A percentile compares a stretch with the other conserved stretches of the same genome.
Evolutionary conservation across 352 stramenopile genomes (phyloP).

Genomic region (Pythium monospermum): DNA sequence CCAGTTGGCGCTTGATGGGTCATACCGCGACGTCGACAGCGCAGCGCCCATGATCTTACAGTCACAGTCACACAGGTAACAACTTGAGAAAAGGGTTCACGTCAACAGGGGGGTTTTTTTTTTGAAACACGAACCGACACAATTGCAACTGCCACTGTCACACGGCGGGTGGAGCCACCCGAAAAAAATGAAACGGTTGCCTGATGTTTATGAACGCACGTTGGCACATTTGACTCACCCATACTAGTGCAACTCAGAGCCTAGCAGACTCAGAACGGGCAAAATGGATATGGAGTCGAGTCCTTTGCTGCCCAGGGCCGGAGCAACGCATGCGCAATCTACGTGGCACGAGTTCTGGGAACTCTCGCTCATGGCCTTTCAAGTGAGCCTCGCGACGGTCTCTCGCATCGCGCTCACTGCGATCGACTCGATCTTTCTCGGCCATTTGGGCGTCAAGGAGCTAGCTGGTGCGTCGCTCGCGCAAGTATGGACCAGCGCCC

Average conservation of each 20-base stretch:
- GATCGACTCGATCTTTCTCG: conserved; percentile 75
- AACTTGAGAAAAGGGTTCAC: too few relatives aligned
- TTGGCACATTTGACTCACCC: too few relatives aligned
- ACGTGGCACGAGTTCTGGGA: conserved; percentile 51
- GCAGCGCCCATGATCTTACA: not conserved
- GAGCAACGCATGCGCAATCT: conserved; percentile 9
- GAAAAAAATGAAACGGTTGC: not conserved
- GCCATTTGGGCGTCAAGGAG: conserved; percentile 67
- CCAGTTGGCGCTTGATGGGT: not conserved
- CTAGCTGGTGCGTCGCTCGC: conserved; percentile 66
- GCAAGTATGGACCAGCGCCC: conserved; percentile 61
- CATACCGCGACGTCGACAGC: not conserved
- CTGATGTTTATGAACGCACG: too few relatives aligned
- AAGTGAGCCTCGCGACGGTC: conserved; percentile 62
- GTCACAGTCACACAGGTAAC: too few relatives aligned
- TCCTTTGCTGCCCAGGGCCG: conserved; percentile 34
- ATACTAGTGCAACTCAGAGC: too few relatives aligned
- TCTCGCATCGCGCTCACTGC: conserved; percentile 56
- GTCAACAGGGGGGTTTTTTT: too few relatives aligned
- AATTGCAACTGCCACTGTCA: too few relatives aligned
- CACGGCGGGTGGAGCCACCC: too few relatives aligned
- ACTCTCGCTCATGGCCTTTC: conserved; percentile 53
- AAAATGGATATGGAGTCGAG: conserved; percentile 29
- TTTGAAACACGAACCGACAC: too few relatives aligned
- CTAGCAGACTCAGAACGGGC: too few relatives aligned